Base-by-base conservation (phyloP, 305 asterid genomes). In the Plantago coronopus region DNA sequence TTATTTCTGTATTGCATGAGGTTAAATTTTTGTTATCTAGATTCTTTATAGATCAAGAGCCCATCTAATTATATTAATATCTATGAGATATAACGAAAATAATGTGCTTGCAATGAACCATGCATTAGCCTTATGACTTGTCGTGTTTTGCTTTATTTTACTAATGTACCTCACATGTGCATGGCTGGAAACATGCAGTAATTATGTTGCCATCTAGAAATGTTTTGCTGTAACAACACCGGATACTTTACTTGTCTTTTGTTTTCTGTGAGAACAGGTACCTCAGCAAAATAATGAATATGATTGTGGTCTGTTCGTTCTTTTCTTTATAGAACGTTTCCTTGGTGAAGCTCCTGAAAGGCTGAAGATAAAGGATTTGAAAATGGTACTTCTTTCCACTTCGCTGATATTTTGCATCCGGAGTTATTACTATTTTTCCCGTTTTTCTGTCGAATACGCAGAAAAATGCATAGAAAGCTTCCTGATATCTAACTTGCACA, bases 221-320 rank as follows among this genome's bases (percentile, higher is more conserved):
- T 7, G 9, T 34, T 34, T 34, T 34, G 40, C 5, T 34, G 9
- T 34, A 51, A 23, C 7, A 22, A 53, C n/a, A 16, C 57, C n/a
- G 23, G 57, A 51, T 38, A 51, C 40, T 15, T 51, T 17, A 51
- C 16, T 53, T 8, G 59, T 53, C 49, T 25, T 60, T 49, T 37
- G 22, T 22, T 18, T 3, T 9, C 34, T 40, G 19, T 18, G 65
- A 37, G 60, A 58, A 69, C 82, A 93, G 99, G 97, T 93, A 29
- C 99, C 99, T 13, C 94, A 73, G 62, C 99, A 93, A 65, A 76
- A 59, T 58, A 93, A 93, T 56, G 91, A 79, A 3, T 85, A 80
- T 48, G 99, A 93, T 58, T 93, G 99, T 70, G 99, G 97, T 40
- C 70, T 86, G 38, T 93, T 93, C 58, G 96, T 89, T 78, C 95